phyloP scores from a whole-genome alignment of 1,139 yeast genomes.

The Geotrichum klebahnii region DNA sequence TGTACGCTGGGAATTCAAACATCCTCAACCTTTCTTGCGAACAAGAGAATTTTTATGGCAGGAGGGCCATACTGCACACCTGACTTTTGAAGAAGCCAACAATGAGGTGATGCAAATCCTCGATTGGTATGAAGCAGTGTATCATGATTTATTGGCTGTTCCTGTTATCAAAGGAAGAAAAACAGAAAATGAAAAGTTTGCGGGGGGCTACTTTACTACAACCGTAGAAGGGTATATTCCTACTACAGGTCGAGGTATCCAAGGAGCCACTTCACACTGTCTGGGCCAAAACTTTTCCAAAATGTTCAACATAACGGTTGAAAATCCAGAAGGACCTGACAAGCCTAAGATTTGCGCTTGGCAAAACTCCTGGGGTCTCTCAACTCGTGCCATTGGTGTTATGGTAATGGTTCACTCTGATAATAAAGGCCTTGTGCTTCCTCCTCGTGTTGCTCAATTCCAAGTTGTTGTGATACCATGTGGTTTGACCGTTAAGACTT shows the following conservation, averaged over 20 bases:
- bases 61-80: slow-evolving; percentile 98
- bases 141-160: slow-evolving; percentile 89
- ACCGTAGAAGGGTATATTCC: slow-evolving; percentile 97
- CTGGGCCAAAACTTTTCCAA: slow-evolving; percentile 97
- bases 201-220: slow-evolving; percentile 95
- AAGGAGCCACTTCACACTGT: slow-evolving; percentile 98
- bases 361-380: slow-evolving; percentile 99
- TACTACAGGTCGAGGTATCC: slow-evolving; percentile 98
- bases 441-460: slow-evolving; percentile 91
- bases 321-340: slow-evolving; percentile 74
- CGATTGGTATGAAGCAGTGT: slow-evolving; percentile 78
- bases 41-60: slow-evolving; percentile 99
- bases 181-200: slow-evolving; percentile 96
- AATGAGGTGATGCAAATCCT: slow-evolving; percentile 82
- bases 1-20: slow-evolving; percentile 99
- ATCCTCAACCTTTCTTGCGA: slow-evolving; percentile 98
- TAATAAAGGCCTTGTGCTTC: slow-evolving; percentile 95
- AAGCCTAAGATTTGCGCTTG: slow-evolving; percentile 82
- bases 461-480: slow-evolving; percentile 94
- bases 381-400: slow-evolving; percentile 98
- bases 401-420: slow-evolving; percentile 99
- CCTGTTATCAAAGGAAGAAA: slow-evolving; percentile 94
- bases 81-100: slow-evolving; percentile 73
- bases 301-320: slow-evolving; percentile 94
- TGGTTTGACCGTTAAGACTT: slow-evolving; percentile 84